These are phyloP conservation scores for Nelumbo lutea DNA, from an alignment of 164 flowering plant genomes.

Conservation along the genomic window DNA sequence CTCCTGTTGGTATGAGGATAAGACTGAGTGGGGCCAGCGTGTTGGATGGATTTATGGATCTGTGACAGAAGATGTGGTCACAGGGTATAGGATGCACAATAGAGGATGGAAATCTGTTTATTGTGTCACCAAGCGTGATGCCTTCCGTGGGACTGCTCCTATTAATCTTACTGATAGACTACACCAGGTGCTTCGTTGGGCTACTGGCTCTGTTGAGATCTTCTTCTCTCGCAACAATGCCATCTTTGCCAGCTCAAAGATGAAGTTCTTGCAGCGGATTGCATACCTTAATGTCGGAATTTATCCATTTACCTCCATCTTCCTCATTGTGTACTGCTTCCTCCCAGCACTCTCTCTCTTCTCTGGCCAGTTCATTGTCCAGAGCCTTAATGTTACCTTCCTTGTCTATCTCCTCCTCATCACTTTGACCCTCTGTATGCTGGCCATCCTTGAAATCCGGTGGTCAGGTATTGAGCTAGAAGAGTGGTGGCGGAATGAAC, in stretches of 20 bases:
- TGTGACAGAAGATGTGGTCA: slow-evolving; percentile 81
- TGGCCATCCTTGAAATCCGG: slow-evolving; percentile 75
- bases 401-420: slow-evolving; percentile 63
- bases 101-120: slow-evolving; percentile 81
- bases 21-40: slow-evolving; percentile 79
- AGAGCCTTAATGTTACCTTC: slow-evolving; percentile 54
- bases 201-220: slow-evolving; percentile 84
- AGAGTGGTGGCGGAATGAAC: slow-evolving; percentile 94
- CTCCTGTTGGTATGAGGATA: slow-evolving; percentile 80
- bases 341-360: slow-evolving; percentile 78
- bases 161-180: slow-evolving; percentile 82
- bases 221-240: slow-evolving; percentile 87
- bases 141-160: slow-evolving; percentile 86
- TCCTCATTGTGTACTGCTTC: slow-evolving; percentile 79
- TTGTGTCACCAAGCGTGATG: slow-evolving; percentile 75
- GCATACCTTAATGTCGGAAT: slow-evolving; percentile 78
- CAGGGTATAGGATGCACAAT: slow-evolving; percentile 83
- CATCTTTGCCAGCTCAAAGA: slow-evolving; percentile 42
- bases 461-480: slow-evolving; percentile 79
- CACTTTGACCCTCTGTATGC: slow-evolving; percentile 53
- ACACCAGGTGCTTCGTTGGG: slow-evolving; percentile 94
- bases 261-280: slow-evolving; percentile 62
- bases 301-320: slow-evolving; percentile 77
- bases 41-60: slow-evolving; percentile 88
- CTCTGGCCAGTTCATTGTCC: slow-evolving; percentile 77